Conservation (phyloP, 169 alveolate species). For the Babesia divergens region DNA sequence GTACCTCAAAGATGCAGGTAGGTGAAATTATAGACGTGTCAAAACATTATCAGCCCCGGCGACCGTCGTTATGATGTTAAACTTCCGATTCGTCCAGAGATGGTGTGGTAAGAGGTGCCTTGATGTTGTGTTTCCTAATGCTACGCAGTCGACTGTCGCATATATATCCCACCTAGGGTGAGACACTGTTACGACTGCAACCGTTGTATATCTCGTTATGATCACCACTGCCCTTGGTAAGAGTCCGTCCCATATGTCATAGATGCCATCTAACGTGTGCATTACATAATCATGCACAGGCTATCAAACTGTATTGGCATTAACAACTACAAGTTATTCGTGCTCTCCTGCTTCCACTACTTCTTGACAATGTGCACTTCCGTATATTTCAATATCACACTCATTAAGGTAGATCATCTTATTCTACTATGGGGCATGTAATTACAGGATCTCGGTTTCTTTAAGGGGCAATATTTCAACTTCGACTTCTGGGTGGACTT, state of each 20-base stretch:
- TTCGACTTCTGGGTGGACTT: not conserved
- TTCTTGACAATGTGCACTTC: not conserved
- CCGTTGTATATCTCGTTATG: conserved; percentile 87
- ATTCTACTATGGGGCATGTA: not conserved
- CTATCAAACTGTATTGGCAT: conserved; percentile 65
- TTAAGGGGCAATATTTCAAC: not conserved
- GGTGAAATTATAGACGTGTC: not conserved
- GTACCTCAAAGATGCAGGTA: conserved; percentile 3
- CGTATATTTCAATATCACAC: not conserved
- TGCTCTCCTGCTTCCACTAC: conserved; percentile 8
- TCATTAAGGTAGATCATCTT: not conserved
- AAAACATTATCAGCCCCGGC: conserved; percentile 11
- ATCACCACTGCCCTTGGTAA: conserved; percentile 95
- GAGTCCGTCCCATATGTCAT: too few relatives aligned
- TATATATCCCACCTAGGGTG: conserved; percentile 86
- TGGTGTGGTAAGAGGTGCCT: conserved; percentile 59
- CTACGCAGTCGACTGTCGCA: conserved; percentile 32
- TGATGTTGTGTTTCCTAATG: not conserved
- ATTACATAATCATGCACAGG: conserved; percentile 2
- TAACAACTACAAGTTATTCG: conserved; percentile 58
- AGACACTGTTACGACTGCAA: conserved; percentile 92
- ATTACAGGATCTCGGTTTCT: not conserved
- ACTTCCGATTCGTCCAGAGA: conserved; percentile 35
- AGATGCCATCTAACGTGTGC: too few relatives aligned
- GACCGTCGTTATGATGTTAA: not conserved